Evolutionary conservation across 805 yeast genomes (phyloP), one percentile per base, ranked within the genome.

Genomic region (Spathaspora gorwiae): DNA sequence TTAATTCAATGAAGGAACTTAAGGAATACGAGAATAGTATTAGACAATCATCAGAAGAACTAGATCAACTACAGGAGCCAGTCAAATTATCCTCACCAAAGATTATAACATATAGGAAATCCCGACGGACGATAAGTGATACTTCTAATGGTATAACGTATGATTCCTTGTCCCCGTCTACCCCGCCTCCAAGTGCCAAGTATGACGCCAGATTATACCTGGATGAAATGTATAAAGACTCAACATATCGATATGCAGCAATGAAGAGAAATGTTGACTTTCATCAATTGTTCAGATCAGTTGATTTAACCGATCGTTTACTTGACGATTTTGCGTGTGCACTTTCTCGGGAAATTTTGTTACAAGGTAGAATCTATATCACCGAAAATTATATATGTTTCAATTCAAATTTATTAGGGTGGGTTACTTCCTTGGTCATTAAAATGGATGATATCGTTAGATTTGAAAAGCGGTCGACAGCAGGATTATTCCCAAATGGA

Each of bases 271-370:
- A 90, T 56, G 68, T 73, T 5, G 96, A 87, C 34, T 94, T 89
- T 61, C 97, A 90, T 64, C 75, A 71, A 35, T 54, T 84, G 2
- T 94, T 92, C 70, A 73, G 80, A 45, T 72, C 81, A 7, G 68
- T 89, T 2, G 86, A 90, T 2, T 66, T 67, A 24, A 76, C 80
- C 39, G 97, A 92, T 56, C 70, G 84, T 42, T 66, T 92, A 12
- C 61, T 92, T 32, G 97, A 89, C 56, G 97, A 90, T 55, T 90
- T 85, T 56, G 80, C 88, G 26, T 94, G 98, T 70, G 97, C 97
- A 0, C 66, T 92, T 44, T 84, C 90, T 51, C 73, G 89, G 49
- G 98, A 92, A 51, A 87, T 90, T 40, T 70, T 92, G 30, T 66
- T 89, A 8, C 97, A 94, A 58, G 99, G 99, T 3, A 72, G 95